Base-by-base conservation (phyloP, 1,284 basidiomycete genomes). In the Tylopilus sp. region DNA sequence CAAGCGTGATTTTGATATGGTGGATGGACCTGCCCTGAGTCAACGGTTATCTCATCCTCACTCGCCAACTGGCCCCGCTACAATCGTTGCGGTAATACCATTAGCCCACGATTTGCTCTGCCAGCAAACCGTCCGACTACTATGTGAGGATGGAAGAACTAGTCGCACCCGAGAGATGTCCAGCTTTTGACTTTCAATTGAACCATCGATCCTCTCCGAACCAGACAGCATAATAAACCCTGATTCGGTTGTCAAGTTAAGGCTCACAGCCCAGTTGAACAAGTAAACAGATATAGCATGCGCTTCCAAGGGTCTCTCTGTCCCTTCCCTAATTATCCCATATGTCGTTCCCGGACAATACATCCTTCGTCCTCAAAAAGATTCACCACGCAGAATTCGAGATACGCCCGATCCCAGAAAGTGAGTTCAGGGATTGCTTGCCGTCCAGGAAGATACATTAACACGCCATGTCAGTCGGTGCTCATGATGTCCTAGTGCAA, bases 401-500 rank as follows among this genome's bases (percentile, higher is more conserved):
- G 60, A 74, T 90, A 57, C 76, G 89, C 4, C 84, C 87, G 6
- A 79, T 97, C 51, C 92, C 91, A 23, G 77, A 88, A 49, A 70
- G 87, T 86, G 49, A 55, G 78, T 55, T 49, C 28, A 52, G 33
- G 55, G 21, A 46, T 39, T 30, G 38, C 31, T 25, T 30, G 12
- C 28, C 23, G 6, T 30, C 40, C 28, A 25, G n/a, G 18, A 34
- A 48, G 36, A 47, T 50, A 34, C 16, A 16, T 34, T 49, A 18
- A 48, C 41, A 34, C 28, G 53, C 18, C 44, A 39, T 50, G 13
- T 26, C 60, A 87, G 86, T 90, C 54, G 74, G 75, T 19, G 79
- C 78, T 45, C 77, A 89, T 60, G 88, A 97, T 60, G 92, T 95
- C 38, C 81, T 97, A 28, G 82, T 98, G 41, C 81, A 91, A 62